A percentile compares a stretch with the other conserved stretches of the same genome.
Conservation (phyloP, 2,329 filamentous ascomycete species). For the Cercospora zeae-maydis region DNA sequence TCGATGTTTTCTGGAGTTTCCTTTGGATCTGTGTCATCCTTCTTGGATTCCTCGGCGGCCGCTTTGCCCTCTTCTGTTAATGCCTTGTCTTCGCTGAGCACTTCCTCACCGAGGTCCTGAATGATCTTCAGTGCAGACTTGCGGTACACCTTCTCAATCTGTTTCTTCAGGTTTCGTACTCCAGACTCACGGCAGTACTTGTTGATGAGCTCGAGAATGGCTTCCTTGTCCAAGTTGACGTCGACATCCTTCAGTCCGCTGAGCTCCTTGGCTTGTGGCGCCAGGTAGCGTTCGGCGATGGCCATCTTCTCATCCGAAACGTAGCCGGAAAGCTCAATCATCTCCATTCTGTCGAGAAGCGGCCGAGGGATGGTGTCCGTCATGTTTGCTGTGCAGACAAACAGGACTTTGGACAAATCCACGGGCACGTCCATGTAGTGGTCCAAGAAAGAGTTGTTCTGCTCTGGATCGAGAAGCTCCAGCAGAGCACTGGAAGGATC, state of each 20-base stretch:
- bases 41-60: slow-evolving; percentile 66
- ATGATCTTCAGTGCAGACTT: slow-evolving; percentile 98
- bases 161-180: slow-evolving; percentile 96
- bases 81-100: slow-evolving; percentile 73
- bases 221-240: slow-evolving; percentile 79
- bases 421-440: slow-evolving; percentile 99
- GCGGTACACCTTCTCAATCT: slow-evolving; percentile 98
- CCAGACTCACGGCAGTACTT: slow-evolving; percentile 97
- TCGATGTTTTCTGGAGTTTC: slow-evolving; percentile 58
- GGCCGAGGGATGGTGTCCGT: slow-evolving; percentile 95
- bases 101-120: slow-evolving; percentile 84
- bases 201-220: slow-evolving; percentile 95
- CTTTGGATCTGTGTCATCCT: slow-evolving; percentile 61
- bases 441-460: slow-evolving; percentile 95
- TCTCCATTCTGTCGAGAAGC: slow-evolving; percentile 92
- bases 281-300: slow-evolving; percentile 89
- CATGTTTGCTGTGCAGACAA: slow-evolving; percentile 98
- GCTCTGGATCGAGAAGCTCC: slow-evolving; percentile 91
- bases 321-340: slow-evolving; percentile 93
- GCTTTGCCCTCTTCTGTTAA: slow-evolving; percentile 82
- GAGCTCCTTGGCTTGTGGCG: slow-evolving; percentile 88
- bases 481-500: slow-evolving; percentile 92
- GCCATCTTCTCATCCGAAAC: slow-evolving; percentile 99
- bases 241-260: slow-evolving; percentile 87
- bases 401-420: slow-evolving; percentile 93